Conservation (phyloP, 192 early-diverging fungal species). For the Linnemannia hyalina region DNA sequence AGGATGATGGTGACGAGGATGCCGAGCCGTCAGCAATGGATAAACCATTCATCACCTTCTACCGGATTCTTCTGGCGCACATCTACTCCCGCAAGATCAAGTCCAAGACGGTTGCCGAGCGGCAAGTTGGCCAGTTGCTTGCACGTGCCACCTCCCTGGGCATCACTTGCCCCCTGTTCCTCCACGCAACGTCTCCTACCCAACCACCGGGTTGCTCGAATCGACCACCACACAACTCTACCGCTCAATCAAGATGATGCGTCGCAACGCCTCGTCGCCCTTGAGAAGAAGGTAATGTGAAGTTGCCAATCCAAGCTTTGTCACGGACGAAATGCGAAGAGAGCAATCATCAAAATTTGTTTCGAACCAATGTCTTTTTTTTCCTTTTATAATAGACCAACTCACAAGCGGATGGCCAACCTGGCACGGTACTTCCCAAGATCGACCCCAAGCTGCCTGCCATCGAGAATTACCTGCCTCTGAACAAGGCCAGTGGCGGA, state of each 20-base stretch:
- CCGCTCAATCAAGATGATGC: constrained; percentile 8
- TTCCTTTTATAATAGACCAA: constrained; percentile 4
- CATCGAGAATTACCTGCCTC: constrained; percentile 7
- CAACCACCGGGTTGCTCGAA: constrained; percentile 8
- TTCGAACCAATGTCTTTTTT: constrained; percentile 15
- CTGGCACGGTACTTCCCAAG: not conserved
- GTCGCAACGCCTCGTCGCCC: constrained; percentile 19
- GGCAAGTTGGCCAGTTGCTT: not conserved
- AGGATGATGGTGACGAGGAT: not conserved
- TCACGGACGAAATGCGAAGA: constrained; percentile 16
- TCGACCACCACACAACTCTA: constrained; percentile 18
- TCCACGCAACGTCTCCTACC: not conserved
- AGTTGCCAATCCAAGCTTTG: constrained; percentile 9
- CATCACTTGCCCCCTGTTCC: constrained; percentile 12
- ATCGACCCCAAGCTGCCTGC: constrained; percentile 6
- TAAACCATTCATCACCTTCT: constrained; percentile 9
- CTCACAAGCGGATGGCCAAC: not conserved
- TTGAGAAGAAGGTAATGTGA: constrained; percentile 19
- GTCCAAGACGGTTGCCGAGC: too few species aligned
- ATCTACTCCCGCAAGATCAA: too few species aligned
- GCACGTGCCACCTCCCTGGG: constrained; percentile 6
- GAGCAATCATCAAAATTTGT: constrained; percentile 6
- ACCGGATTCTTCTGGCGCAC: not conserved
- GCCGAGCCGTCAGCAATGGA: constrained; percentile 1
- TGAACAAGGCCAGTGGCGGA: constrained; percentile 9